Percentiles rank a stretch among this genome's conserved stretches.
Conservation (phyloP, 2,329 filamentous ascomycete species). For the Diaporthe sp. region DNA sequence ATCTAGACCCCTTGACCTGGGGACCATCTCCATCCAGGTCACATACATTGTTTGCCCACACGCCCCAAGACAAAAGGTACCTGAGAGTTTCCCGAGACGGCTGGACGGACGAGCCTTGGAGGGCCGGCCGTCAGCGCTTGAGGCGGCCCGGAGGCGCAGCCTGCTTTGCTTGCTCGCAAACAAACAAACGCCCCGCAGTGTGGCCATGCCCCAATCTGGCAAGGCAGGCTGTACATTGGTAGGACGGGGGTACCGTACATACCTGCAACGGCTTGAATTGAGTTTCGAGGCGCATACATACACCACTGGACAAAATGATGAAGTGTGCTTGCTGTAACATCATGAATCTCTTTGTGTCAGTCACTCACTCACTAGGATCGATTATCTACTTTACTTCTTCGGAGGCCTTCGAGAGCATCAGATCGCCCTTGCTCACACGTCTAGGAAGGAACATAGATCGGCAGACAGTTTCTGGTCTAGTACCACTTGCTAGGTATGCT, state of each 20-base stretch:
- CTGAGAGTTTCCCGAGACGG: neutral
- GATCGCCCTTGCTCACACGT: neutral
- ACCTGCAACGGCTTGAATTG: neutral
- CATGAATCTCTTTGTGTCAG: neutral
- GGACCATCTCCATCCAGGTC: neutral
- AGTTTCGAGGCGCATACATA: neutral
- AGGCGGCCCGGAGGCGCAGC: conserved; percentile 17
- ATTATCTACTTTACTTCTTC: neutral
- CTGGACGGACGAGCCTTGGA: neutral
- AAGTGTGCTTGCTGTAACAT: neutral
- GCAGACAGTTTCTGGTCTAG: conserved; percentile 6
- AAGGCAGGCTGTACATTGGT: neutral
- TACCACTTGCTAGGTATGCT: neutral
- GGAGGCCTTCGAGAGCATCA: conserved; percentile 12
- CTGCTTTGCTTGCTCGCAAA: conserved; percentile 4
- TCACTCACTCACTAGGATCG: neutral
- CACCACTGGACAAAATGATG: neutral
- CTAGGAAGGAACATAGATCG: neutral
- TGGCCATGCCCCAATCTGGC: conserved; percentile 8
- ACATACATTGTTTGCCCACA: neutral
- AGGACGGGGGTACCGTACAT: neutral
- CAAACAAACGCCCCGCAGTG: conserved; percentile 8
- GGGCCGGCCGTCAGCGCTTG: neutral
- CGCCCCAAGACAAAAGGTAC: neutral
- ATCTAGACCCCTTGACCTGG: neutral